phyloP scores from a whole-genome alignment of 2,329 filamentous ascomycete genomes.

The Salinomyces thailandicus region DNA sequence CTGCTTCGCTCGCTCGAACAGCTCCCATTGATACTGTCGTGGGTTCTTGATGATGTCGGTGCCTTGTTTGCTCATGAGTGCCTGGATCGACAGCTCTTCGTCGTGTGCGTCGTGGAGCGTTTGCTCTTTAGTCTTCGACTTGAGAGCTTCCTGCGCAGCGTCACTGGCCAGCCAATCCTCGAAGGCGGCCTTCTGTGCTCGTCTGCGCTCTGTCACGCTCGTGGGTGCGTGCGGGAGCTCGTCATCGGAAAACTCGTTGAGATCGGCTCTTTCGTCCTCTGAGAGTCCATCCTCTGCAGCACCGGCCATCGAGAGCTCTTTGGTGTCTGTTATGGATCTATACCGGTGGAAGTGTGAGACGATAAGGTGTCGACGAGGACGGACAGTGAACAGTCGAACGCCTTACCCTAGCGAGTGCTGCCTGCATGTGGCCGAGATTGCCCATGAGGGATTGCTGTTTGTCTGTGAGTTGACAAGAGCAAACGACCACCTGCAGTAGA shows the following conservation, averaged over 20 bases:
- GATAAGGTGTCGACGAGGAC: no score
- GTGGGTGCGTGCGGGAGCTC: constrained; percentile 17
- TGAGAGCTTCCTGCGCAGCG: constrained; percentile 33
- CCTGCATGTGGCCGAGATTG: no score
- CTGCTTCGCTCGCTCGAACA: constrained; percentile 77
- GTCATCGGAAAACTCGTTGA: constrained; percentile 11
- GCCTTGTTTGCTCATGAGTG: constrained; percentile 43
- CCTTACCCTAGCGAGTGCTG: no score
- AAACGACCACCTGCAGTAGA: no score
- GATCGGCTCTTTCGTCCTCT: constrained; percentile 1
- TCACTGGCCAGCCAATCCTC: constrained; percentile 32
- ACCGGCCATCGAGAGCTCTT: no score
- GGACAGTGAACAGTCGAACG: no score
- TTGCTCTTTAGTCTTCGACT: constrained; percentile 29
- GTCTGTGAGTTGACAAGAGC: no score
- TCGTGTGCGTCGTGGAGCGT: constrained; percentile 27
- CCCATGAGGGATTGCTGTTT: no score
- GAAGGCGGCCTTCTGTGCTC: constrained; percentile 34
- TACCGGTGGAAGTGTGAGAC: no score
- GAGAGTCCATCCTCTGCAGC: no score
- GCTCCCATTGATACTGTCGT: constrained; percentile 81
- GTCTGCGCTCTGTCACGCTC: constrained; percentile 27
- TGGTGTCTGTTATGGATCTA: no score
- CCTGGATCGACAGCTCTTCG: constrained; percentile 42
- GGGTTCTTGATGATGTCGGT: constrained; percentile 60